Base-by-base conservation (phyloP, 2,329 filamentous ascomycete species). In the Fusarium nematophilum region DNA sequence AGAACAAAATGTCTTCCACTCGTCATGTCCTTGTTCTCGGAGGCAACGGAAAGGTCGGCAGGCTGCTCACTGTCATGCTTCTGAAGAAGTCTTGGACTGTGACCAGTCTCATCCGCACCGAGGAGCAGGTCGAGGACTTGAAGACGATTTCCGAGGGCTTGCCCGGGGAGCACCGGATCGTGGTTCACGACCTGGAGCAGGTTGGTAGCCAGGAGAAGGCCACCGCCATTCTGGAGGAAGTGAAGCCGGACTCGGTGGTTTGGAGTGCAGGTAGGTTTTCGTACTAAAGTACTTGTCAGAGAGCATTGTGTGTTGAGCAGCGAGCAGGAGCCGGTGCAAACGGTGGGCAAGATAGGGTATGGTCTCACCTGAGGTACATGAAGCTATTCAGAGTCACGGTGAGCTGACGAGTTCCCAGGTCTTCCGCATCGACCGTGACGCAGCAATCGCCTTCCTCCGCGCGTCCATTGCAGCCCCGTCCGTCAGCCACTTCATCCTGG, bases 11-110 rank as follows among this genome's bases (percentile, higher is more conserved):
- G 66, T 10, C 56, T 40, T 15, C 62, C 11, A 36, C 51, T 18
- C 67, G 64, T 21, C 78, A 82, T 65, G 82, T 91, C 48, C 84
- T 92, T 51, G 76, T 93, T 51, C 84, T 93, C 45, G 90, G 90
- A 66, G 90, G 90, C 61, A 90, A 92, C 76, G 90, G 90, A 73
- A 91, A 90, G 73, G 78, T 93, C 45, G 84, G 89, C 59, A 84
- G 89, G 34, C 78, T 88, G 26, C 80, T 93, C 10, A 93, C 90
- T 6, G 88, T 88, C 2, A 81, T 91, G 49, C 84, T 93, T 9
- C 82, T 93, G 18, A 79, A 86, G 29, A 85, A 86, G 62, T 84
- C 83, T 37, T 92, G 89, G 87, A 83, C 84, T 56, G 87, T 93
- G 37, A 91, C 88, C 29, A 90, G 87, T 71, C 78, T 93, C 55